Evolutionary conservation across 306 rosid genomes (phyloP), one percentile per base, ranked within the genome.

Genomic region (Fragaria ananassa): DNA sequence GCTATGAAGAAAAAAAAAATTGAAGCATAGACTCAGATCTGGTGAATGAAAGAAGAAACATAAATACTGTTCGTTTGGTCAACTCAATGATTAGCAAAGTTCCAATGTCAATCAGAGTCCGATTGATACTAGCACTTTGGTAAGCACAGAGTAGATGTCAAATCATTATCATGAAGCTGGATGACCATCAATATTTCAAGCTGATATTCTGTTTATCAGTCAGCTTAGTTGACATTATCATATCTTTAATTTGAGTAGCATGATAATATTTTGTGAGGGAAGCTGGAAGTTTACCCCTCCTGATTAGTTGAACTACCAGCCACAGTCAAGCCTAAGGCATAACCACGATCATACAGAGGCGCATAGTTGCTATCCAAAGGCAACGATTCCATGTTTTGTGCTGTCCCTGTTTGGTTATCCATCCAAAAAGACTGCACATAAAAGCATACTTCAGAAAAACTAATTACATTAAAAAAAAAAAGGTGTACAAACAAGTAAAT

Each of bases 281-380:
- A 56, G 62, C 25, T 56, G 31, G 62, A 75, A 50, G 70, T 31
- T 81, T 92, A 96, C 99, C 96, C 87, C 69, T 91, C 93, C 51
- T 78, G 69, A 70, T 83, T 88, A 86, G 83, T 91, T 77, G 87
- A 83, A 74, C 84, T 88, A 80, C 78, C 91, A 62, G 83, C 84
- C 75, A 95, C 88, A 78, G 90, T 87, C 90, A 96, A 87, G 77
- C 99, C 99, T 81, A 92, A 85, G 67, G 93, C 78, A 86, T 79
- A 96, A 47, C 98, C 97, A 1, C 99, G 97, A 80, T 96, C 99
- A 86, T 96, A 96, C 15, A 91, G 86, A 58, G 99, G 99, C 82
- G 88, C 97, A 21, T 81, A 83, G 78, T 80, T 87, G 83, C 81
- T 68, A 87, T 91, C 97, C 82, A 92, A 81, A 66, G 93, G 88